These are phyloP conservation scores for Orbilia brochopaga DNA, from an alignment of 2,329 filamentous ascomycete species.

Conservation along the genomic window DNA sequence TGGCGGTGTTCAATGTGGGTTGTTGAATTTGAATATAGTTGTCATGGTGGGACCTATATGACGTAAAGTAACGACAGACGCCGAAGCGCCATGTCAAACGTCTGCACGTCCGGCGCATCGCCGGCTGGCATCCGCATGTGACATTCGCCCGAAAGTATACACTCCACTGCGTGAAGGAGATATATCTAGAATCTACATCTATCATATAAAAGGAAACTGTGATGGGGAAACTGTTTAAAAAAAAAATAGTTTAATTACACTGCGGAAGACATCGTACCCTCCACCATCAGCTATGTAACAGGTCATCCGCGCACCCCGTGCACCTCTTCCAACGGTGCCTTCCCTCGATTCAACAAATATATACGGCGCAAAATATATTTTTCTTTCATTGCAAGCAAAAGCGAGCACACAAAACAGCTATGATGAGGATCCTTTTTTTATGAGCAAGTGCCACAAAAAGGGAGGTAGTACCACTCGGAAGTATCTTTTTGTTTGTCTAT, in stretches of 20 bases:
- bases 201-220: constrained; percentile 1
- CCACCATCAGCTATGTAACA: constrained; percentile 48
- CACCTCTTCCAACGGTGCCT: background rate
- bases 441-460: constrained; percentile 13
- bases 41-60: no score
- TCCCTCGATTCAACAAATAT: constrained; percentile 36
- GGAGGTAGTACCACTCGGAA: constrained; percentile 28
- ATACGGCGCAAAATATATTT: constrained; percentile 41
- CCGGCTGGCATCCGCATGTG: no score
- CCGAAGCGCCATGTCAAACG: no score
- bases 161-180: background rate
- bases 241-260: constrained; percentile 45
- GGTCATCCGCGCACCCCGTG: constrained; percentile 7
- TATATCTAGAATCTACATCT: constrained; percentile 23
- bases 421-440: constrained; percentile 29
- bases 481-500: constrained; percentile 18
- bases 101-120: no score
- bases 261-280: constrained; percentile 26
- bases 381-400: constrained; percentile 26
- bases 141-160: no score
- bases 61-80: no score
- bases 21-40: no score
- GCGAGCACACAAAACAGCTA: constrained; percentile 28
- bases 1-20: no score
- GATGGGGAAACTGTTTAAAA: constrained; percentile 13